phyloP scores from a whole-genome alignment of 2,329 filamentous ascomycete species.

The Ceratocystis smalleyi region DNA sequence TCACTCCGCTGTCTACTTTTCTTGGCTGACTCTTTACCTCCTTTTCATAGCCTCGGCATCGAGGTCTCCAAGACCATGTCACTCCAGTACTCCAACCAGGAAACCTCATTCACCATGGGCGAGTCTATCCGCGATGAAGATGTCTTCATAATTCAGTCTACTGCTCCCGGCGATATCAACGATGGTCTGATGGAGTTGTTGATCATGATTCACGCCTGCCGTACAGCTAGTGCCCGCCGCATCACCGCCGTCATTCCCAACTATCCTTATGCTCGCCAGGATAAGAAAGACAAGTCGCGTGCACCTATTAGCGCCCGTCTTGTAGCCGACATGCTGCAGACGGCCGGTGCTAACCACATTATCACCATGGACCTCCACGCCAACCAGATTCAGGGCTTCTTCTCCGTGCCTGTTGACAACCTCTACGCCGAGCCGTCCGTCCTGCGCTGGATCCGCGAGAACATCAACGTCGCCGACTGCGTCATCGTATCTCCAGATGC shows the following conservation, averaged over 20 bases:
- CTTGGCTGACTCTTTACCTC: slow-evolving; percentile 19
- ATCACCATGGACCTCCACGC: slow-evolving; percentile 96
- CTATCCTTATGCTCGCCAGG: slow-evolving; percentile 90
- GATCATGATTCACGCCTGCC: slow-evolving; percentile 94
- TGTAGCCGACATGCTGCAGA: slow-evolving; percentile 95
- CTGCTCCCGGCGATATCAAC: slow-evolving; percentile 89
- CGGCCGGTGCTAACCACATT: slow-evolving; percentile 52
- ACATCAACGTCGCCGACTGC: slow-evolving; percentile 64
- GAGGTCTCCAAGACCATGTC: slow-evolving; percentile 66
- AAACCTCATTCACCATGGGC: slow-evolving; percentile 82
- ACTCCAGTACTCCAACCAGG: slow-evolving; percentile 73
- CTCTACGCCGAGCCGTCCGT: slow-evolving; percentile 90
- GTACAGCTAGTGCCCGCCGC: slow-evolving; percentile 51
- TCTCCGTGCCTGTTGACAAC: slow-evolving; percentile 63
- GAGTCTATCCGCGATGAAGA: slow-evolving; percentile 95
- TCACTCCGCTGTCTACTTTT: too few species aligned
- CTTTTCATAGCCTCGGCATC: slow-evolving; percentile 47
- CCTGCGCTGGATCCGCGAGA: slow-evolving; percentile 78
- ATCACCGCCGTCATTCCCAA: slow-evolving; percentile 94
- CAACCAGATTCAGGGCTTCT: slow-evolving; percentile 89
- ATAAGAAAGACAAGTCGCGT: slow-evolving; percentile 88
- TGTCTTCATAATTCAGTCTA: slow-evolving; percentile 91
- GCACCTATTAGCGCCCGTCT: slow-evolving; percentile 94
- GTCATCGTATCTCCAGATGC: slow-evolving; percentile 93
- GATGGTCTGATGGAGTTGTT: slow-evolving; percentile 95